Base-by-base conservation (phyloP, 345 rosid species). In the Murraya paniculata region DNA sequence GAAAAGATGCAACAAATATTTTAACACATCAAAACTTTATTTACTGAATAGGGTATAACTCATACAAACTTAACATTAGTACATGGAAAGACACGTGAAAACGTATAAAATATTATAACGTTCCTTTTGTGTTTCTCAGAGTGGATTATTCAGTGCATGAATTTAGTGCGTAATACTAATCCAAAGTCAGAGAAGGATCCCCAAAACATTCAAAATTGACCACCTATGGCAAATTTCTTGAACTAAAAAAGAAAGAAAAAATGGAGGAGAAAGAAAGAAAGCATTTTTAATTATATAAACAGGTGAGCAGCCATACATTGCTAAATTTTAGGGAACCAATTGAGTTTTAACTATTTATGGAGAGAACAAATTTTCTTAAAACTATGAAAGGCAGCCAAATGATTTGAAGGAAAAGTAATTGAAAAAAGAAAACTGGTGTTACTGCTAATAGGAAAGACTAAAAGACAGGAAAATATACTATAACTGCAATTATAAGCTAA, bases 361-460 rank as follows among this genome's bases (percentile, higher is more conserved):
- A 1, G 27, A 50, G 24, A 50, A 5, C 1, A 48, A 48, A 28
- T 6, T 65, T 35, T 65, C 39, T 22, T 35, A 35, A 21, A 65
- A 1, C 55, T 7, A 18, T 39, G 27, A 19, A 58, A 73, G 33
- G 33, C 36, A 27, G 28, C 81, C 68, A 48, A 79, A 80, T 71
- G 53, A 67, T 71, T 71, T 33, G 77, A 76, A 16, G 1, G 33
- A 59, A 69, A 76, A 8, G 39, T 22, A 56, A 33, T 68, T 28
- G 0, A 14, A 13, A 14, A 9, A 80, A 48, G 57, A 25, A 19
- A 70, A 14, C 21, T 36, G 64, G 45, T 27, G 35, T 45, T 28
- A 36, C 71, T 38, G 48, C 64, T n/a, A 55, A 9, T 7, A 28
- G 19, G 64, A 36, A 75, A 67, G 74, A 19, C 30, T 55, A 70